Evolutionary conservation across 352 stramenopile species (phyloP), one percentile per base, ranked within the genome.

Genomic region (Stramenopiles sp.): DNA sequence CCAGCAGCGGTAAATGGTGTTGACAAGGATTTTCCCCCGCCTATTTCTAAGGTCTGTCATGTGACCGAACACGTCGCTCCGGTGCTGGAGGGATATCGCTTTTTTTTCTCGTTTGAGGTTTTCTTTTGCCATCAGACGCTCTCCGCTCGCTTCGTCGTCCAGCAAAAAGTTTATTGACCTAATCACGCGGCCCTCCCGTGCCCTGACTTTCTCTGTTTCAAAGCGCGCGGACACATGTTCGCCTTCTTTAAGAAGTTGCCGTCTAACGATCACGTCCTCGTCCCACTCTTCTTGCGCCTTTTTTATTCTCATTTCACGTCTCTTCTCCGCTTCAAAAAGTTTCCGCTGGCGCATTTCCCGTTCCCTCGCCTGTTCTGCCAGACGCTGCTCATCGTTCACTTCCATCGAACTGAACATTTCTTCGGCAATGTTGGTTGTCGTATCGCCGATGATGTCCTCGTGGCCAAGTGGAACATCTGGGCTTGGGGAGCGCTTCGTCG

Each of bases 301-400:
- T 63, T 12, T 25, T 25, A 63, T 63, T 63, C 43, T 63, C 25
- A 6, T 33, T 35, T 6, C 35, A 35, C 53, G 2, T 2, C 53
- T 31, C 35, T 71, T 71, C 35, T 71, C 53, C 33, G 53, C 53
- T 71, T 71, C 2, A 35, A 71, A 6, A 6, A 71, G 53, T 4
- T 71, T 71, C 2, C 35, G 33, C 2, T 6, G 53, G 4, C 53
- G 2, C 6, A 2, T 71, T 71, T 71, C 53, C 1, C 53, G 2
- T 6, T 71, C 53, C 6, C 6, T 6, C 12, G 33, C 35, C 35
- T 71, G 31, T 6, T 71, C 53, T 6, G 33, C 35, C 35, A 71
- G 35, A 6, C 6, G 2, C 35, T 71, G 53, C 1, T 71, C 31
- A 4, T 71, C 2, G n/a, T n/a, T n/a, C n/a, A n/a, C n/a, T n/a